Base-by-base conservation (phyloP, 345 rosid genomes). In the Hypericum androsaemum region DNA sequence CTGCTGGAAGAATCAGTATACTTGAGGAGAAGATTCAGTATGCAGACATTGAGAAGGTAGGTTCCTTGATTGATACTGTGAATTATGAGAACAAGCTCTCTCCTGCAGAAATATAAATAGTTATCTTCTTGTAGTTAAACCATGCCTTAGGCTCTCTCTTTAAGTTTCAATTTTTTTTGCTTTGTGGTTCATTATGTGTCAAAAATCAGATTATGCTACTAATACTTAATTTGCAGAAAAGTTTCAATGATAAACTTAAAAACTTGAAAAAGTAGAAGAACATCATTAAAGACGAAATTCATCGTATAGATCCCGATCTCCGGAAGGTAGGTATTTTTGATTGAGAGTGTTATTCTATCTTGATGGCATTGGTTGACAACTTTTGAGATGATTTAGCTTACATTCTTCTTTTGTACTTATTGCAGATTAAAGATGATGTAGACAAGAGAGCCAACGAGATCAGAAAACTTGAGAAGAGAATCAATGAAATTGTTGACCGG, bases 11-110 rank as follows among this genome's bases (percentile, higher is more conserved):
- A 77, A 80, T 92, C 60, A 85, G 94, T 75, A 96, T 95, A 56
- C 95, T 92, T 48, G 90, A 92, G 63, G 85, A 88, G 77, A 92
- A 83, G 90, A 80, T 81, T 61, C 96, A 88, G 70, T 92, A 92
- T 74, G 96, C 94, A 35, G 89, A 83, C 32, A 92, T 92, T 64
- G 98, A 90, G 77, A 81, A 81, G 96, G 98, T 84, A 73, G 57
- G 17, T 16, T 46, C 54, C 39, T 39, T 53, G 15, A 47, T 36
- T 50, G 38, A 50, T 9, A 35, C 14, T 38, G 16, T 11, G 32
- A 0, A 35, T n/a, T n/a, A n/a, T n/a, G n/a, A n/a, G n/a, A n/a
- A n/a, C n/a, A n/a, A n/a, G n/a, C n/a, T n/a, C 32, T 22, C 32
- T 22, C 1, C 4, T 22, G 32, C 2, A 4, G 32, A 22, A 22